These are phyloP conservation scores for Anthracocystis walkeri DNA, from an alignment of 1,284 basidiomycete species.

Conservation along the genomic window DNA sequence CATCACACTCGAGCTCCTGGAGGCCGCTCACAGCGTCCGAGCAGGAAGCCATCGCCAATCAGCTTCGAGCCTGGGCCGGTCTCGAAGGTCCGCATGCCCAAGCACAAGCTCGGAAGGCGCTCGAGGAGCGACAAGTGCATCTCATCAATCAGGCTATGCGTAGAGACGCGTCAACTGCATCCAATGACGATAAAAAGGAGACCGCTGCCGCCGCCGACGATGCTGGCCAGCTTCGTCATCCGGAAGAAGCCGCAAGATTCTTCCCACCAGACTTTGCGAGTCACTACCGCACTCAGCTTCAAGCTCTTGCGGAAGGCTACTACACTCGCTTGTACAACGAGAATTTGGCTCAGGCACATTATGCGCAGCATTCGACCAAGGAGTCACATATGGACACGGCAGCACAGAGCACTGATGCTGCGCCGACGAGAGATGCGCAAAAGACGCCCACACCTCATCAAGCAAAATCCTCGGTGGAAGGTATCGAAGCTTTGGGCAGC, in stretches of 20 bases:
- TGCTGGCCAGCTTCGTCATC: constrained; percentile 13
- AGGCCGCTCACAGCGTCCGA: constrained; percentile 46
- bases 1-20: constrained; percentile 34
- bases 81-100: constrained; percentile 63
- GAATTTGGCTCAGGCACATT: constrained; percentile 42
- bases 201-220: constrained; percentile 1
- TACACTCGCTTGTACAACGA: constrained; percentile 59
- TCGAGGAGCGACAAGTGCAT: constrained; percentile 54
- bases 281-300: constrained; percentile 62
- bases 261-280: constrained; percentile 66
- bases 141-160: constrained; percentile 41
- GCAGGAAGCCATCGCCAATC: constrained; percentile 53
- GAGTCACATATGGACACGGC: constrained; percentile 6
- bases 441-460: background rate
- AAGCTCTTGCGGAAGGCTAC: constrained; percentile 62
- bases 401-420: background rate
- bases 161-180: constrained; percentile 9
- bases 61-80: constrained; percentile 62
- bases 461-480: background rate
- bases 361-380: constrained; percentile 23
- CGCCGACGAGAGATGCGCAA: background rate
- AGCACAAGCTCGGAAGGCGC: constrained; percentile 49
- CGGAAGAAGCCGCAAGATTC: constrained; percentile 38
- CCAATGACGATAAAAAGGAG: constrained; percentile 2
- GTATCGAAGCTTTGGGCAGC: constrained; percentile 8